Evolutionary conservation across 768 basidiomycete genomes (phyloP).

Genomic region (Leccinellum albellum): DNA sequence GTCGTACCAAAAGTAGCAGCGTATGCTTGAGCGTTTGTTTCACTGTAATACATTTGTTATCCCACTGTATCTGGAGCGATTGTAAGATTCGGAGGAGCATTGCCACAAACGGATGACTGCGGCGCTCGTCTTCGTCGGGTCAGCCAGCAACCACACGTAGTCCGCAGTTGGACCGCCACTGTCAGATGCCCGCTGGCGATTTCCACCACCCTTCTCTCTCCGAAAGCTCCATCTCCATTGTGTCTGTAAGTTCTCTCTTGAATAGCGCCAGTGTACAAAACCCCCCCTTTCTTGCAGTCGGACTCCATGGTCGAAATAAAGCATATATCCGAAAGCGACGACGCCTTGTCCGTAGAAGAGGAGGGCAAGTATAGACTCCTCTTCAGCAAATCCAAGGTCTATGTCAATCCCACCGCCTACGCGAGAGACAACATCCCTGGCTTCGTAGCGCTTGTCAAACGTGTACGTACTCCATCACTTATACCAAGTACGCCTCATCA

Average conservation of each 20-base stretch:
- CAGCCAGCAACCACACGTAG: neutral
- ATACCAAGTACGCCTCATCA: constrained; percentile 7
- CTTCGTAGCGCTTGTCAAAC: constrained; percentile 87
- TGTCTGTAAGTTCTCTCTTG: constrained; percentile 39
- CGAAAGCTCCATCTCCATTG: constrained; percentile 44
- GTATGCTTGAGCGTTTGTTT: constrained; percentile 12
- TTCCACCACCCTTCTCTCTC: constrained; percentile 33
- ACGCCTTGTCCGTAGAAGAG: constrained; percentile 36
- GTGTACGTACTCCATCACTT: constrained; percentile 45
- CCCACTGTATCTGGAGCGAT: neutral
- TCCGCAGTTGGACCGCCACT: constrained; percentile 4
- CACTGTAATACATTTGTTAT: constrained; percentile 15
- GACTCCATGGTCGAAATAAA: constrained; percentile 78
- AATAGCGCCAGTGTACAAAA: neutral
- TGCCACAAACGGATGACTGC: constrained; percentile 23
- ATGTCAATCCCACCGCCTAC: constrained; percentile 92
- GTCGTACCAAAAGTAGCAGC: constrained; percentile 83
- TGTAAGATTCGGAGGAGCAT: neutral
- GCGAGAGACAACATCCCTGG: constrained; percentile 92
- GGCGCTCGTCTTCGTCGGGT: constrained; percentile 5
- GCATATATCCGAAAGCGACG: constrained; percentile 30
- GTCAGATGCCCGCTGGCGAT: constrained; percentile 6
- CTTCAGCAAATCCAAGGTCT: constrained; percentile 92
- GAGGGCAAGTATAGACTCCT: constrained; percentile 68
- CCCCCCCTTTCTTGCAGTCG: constrained; percentile 29